Percentiles rank a stretch among this genome's conserved stretches.
phyloP scores from a whole-genome alignment of 73 alveolate species.

The Tetrahymena malaccensis region DNA sequence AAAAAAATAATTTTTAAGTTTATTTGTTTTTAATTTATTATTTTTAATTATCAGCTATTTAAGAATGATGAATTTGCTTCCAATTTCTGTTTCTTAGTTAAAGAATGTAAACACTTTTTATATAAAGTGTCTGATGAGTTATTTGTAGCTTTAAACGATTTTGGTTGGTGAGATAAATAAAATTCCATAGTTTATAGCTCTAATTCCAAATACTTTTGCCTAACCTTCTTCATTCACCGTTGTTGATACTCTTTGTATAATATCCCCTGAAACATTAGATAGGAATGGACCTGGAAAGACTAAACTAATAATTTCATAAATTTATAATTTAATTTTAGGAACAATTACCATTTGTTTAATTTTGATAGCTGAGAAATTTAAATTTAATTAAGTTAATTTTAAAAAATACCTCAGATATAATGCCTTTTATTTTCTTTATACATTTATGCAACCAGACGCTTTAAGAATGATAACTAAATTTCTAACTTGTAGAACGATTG shows the following conservation, averaged over 20 bases:
- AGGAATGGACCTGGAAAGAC: neutral
- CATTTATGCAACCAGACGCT: neutral
- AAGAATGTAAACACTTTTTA: neutral
- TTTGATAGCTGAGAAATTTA: neutral
- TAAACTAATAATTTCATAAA: no score
- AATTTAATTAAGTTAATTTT: no score
- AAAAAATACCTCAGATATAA: neutral
- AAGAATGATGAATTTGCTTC: neutral
- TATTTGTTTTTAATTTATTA: no score
- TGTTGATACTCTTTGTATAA: neutral
- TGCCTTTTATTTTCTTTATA: neutral
- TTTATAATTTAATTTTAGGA: neutral
- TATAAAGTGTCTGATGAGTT: neutral
- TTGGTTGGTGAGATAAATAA: neutral
- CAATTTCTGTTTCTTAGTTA: neutral
- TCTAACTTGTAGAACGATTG: neutral
- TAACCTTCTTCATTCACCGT: neutral
- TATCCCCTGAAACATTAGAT: neutral
- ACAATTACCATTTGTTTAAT: neutral
- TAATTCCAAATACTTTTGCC: neutral
- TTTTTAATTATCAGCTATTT: neutral
- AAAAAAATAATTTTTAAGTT: no score
- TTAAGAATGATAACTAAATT: neutral
- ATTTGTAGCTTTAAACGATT: neutral
- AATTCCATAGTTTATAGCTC: neutral